These are phyloP conservation scores for Cladophialophora carrionii DNA, from an alignment of 2,329 filamentous ascomycete genomes.

Conservation along the genomic window DNA sequence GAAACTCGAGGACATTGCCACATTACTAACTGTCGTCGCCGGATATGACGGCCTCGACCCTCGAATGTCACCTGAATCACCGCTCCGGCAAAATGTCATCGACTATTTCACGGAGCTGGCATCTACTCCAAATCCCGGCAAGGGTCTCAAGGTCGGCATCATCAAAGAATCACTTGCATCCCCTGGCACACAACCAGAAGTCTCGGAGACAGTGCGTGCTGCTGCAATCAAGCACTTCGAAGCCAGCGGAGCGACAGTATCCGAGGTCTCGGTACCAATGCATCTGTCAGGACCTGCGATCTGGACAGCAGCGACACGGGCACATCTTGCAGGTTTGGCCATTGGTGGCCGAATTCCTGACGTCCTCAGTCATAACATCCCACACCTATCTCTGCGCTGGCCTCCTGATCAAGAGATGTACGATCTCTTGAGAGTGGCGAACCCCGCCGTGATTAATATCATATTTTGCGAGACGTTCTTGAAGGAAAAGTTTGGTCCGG, in stretches of 20 bases:
- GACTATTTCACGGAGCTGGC: conserved; percentile 43
- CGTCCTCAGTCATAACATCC: conserved; percentile 42
- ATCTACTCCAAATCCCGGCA: conserved; percentile 40
- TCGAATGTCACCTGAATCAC: conserved; percentile 47
- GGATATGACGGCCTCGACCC: conserved; percentile 57
- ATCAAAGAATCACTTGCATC: conserved; percentile 52
- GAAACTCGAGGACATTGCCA: conserved; percentile 49
- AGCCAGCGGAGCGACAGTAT: conserved; percentile 50
- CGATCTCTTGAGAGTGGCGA: conserved; percentile 49
- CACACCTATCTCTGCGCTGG: conserved; percentile 42
- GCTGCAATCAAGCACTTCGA: conserved; percentile 47
- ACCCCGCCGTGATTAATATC: conserved; percentile 53
- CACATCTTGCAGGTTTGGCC: conserved; percentile 43
- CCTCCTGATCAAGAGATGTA: conserved; percentile 50
- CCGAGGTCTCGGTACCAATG: conserved; percentile 53
- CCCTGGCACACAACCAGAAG: conserved; percentile 46
- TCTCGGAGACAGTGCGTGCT: conserved; percentile 45
- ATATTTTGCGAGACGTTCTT: conserved; percentile 48
- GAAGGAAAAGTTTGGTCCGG: conserved; percentile 40
- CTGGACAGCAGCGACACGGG: conserved; percentile 52
- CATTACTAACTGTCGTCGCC: conserved; percentile 51
- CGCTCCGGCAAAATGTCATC: conserved; percentile 42
- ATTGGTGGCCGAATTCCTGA: conserved; percentile 42
- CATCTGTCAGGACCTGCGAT: conserved; percentile 53
- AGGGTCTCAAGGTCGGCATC: conserved; percentile 52